Evolutionary conservation across 2,329 filamentous ascomycete species (phyloP).

Genomic region (Diaporthe sp.): DNA sequence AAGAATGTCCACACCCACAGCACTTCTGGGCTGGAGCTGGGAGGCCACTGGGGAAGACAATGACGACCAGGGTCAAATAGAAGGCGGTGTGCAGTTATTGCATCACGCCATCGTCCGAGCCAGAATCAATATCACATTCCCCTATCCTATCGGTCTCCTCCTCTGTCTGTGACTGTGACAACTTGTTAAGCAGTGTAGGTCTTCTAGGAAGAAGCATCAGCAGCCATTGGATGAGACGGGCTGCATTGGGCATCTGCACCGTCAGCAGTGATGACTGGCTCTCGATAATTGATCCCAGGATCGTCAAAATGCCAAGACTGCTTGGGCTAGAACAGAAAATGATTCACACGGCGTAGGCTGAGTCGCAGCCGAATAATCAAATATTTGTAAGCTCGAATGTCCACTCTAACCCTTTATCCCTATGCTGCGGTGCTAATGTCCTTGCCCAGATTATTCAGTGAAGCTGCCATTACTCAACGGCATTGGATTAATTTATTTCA

Average conservation of each 20-base stretch:
- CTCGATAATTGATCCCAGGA: too few relatives aligned
- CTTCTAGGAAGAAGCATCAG: background rate
- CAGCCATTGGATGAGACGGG: background rate
- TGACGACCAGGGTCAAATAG: background rate
- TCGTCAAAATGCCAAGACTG: background rate
- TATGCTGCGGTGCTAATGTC: accelerated
- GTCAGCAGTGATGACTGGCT: background rate
- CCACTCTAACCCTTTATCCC: background rate
- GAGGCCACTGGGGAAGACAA: background rate
- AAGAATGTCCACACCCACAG: background rate
- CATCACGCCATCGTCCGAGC: background rate
- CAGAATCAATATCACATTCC: too few relatives aligned
- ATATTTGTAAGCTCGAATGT: background rate
- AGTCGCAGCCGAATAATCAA: background rate
- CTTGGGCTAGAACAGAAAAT: background rate
- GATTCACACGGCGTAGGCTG: background rate
- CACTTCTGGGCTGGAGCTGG: background rate
- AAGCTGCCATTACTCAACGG: background rate
- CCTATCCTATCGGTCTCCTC: too few relatives aligned
- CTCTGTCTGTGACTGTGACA: background rate
- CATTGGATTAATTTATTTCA: background rate
- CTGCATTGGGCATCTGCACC: background rate
- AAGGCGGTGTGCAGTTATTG: background rate
- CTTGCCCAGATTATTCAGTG: background rate
- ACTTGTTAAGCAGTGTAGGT: background rate